A percentile compares a stretch with the other conserved stretches of the same genome.
These are phyloP conservation scores for Cyclocybe aegerita DNA, from an alignment of 768 basidiomycete genomes.

Conservation along the genomic window DNA sequence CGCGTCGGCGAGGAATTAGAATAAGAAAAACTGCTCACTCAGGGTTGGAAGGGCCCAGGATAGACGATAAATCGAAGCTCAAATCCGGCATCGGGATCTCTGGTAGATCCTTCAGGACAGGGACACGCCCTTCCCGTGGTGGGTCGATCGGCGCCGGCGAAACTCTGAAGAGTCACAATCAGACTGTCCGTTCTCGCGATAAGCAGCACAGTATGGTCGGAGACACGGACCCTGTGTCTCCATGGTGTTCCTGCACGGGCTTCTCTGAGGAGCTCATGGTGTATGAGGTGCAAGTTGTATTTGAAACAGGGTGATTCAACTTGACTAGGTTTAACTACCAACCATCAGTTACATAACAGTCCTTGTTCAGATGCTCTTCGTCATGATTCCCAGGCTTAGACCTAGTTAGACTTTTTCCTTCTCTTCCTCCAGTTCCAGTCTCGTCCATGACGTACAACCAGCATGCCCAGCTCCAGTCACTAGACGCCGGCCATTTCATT, in stretches of 20 bases:
- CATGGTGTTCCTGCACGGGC: slow-evolving; percentile 10
- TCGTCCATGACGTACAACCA: slow-evolving; percentile 5
- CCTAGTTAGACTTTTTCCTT: not conserved
- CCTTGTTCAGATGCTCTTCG: not conserved
- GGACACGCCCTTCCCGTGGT: slow-evolving; percentile 4
- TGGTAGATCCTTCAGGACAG: slow-evolving; percentile 28
- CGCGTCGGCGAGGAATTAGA: slow-evolving; percentile 1
- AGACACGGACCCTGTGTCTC: slow-evolving; percentile 35
- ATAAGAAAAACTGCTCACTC: slow-evolving; percentile 44
- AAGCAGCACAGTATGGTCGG: slow-evolving; percentile 13
- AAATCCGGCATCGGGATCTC: slow-evolving; percentile 52
- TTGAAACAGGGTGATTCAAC: not conserved
- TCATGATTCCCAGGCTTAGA: not conserved
- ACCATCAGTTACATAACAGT: no score
- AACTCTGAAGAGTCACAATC: slow-evolving; percentile 27
- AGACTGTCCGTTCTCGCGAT: slow-evolving; percentile 23
- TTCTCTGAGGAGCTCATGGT: slow-evolving; percentile 26
- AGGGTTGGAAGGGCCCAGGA: slow-evolving; percentile 37
- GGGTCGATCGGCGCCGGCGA: slow-evolving; percentile 2
- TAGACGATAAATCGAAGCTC: slow-evolving; percentile 42
- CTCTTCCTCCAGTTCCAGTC: not conserved
- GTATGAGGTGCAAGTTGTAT: not conserved
- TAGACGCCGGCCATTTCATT: slow-evolving; percentile 45
- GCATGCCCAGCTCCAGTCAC: slow-evolving; percentile 10
- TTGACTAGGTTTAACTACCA: no score